A percentile compares a stretch with the other conserved stretches of the same genome.
phyloP scores from a whole-genome alignment of 2,329 filamentous ascomycete genomes.

The Diaporthe sp. region DNA sequence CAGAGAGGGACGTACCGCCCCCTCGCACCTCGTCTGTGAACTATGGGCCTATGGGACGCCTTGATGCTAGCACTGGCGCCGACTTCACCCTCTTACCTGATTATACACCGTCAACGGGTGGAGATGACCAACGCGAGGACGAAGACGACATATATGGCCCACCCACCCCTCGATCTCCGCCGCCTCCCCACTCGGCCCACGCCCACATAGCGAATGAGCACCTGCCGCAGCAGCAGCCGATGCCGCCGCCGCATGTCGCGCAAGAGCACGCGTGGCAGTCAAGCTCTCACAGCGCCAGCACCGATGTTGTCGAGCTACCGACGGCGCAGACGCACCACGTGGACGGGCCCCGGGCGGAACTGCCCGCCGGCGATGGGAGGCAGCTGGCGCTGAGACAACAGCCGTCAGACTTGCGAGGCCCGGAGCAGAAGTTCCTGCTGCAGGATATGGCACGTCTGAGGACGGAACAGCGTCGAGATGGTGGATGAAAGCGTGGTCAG shows the following conservation, averaged over 20 bases:
- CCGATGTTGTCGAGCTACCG: conserved; percentile 1
- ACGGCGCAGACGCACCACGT: conserved; percentile 7
- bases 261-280: not conserved
- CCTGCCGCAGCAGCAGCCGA: not conserved
- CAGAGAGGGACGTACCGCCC: not conserved
- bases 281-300: not conserved
- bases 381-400: not conserved
- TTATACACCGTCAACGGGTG: not conserved
- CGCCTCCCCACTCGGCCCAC: conserved; percentile 28
- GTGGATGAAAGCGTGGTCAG: not conserved
- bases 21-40: not conserved
- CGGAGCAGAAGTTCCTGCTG: conserved; percentile 28
- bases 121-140: not conserved
- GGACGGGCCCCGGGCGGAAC: conserved; percentile 1
- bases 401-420: not conserved
- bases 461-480: not conserved
- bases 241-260: not conserved
- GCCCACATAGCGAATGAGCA: not conserved
- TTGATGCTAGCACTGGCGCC: conserved; percentile 24
- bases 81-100: conserved; percentile 21
- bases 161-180: not conserved
- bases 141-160: conserved; percentile 1
- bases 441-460: not conserved
- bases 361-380: not conserved
- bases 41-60: conserved; percentile 24